Evolutionary conservation across 2,329 filamentous ascomycete genomes (phyloP).

Genomic region (Coniochaeta sp.): DNA sequence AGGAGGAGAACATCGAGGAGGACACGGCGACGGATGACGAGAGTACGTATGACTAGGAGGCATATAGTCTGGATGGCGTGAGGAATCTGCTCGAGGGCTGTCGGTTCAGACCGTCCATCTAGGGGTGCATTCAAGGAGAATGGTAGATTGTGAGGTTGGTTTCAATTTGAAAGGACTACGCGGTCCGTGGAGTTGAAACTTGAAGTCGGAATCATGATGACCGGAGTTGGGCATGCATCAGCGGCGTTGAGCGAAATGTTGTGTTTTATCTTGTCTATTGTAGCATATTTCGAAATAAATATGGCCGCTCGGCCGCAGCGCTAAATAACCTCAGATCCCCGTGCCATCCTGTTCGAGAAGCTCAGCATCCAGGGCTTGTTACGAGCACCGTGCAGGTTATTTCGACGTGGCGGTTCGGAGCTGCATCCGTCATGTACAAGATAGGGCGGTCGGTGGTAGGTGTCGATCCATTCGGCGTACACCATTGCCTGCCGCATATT

Average conservation of each 20-base stretch:
- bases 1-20: slow-evolving; percentile 18
- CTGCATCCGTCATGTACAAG: too few species aligned
- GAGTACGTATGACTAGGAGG: slow-evolving; percentile 7
- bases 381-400: too few species aligned
- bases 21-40: slow-evolving; percentile 20
- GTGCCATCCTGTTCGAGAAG: too few species aligned
- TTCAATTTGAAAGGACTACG: neutral
- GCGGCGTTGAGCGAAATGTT: neutral
- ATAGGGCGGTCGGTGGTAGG: too few species aligned
- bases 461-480: too few species aligned
- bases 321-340: too few species aligned
- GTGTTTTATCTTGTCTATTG: neutral
- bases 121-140: neutral
- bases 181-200: neutral
- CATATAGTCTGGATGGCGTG: neutral
- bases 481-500: neutral
- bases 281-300: neutral
- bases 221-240: neutral
- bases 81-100: neutral
- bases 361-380: too few species aligned
- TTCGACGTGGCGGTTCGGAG: too few species aligned
- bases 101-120: neutral
- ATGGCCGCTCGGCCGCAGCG: neutral
- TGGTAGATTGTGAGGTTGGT: neutral
- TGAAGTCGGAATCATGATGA: neutral